These are phyloP conservation scores for Wickerhamiella infanticola DNA, from an alignment of 1,139 yeast genomes.

Conservation along the genomic window DNA sequence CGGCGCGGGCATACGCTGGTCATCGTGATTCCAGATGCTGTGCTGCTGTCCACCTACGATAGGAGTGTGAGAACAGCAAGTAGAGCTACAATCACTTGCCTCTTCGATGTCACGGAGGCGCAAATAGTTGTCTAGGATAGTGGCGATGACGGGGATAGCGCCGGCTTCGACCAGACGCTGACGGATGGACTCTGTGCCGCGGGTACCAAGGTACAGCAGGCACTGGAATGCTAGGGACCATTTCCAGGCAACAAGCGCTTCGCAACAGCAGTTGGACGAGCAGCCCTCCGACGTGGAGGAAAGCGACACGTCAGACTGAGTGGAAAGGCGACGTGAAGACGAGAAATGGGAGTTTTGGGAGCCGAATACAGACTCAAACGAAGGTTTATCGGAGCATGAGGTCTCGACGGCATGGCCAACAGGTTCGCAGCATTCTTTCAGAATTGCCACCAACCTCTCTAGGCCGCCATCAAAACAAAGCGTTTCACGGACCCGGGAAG, in stretches of 20 bases:
- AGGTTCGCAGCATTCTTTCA: slow-evolving; percentile 46
- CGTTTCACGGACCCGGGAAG: slow-evolving; percentile 82
- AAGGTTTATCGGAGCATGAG: too few relatives aligned
- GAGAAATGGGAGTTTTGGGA: background rate
- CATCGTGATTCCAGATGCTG: background rate
- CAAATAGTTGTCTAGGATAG: slow-evolving; percentile 69
- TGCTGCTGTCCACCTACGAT: background rate
- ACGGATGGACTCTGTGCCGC: slow-evolving; percentile 79
- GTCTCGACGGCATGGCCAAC: background rate
- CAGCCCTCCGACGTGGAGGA: slow-evolving; percentile 1
- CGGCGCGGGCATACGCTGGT: background rate
- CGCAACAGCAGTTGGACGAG: slow-evolving; percentile 3
- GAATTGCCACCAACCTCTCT: slow-evolving; percentile 70
- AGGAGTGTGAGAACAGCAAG: background rate
- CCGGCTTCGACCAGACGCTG: slow-evolving; percentile 86
- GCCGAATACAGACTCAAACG: background rate
- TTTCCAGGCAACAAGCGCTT: slow-evolving; percentile 71
- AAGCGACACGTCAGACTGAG: background rate
- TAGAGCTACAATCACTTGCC: background rate
- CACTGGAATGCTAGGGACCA: slow-evolving; percentile 95
- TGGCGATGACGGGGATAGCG: slow-evolving; percentile 76
- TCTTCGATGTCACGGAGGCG: background rate
- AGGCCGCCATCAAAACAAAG: slow-evolving; percentile 82
- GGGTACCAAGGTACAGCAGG: slow-evolving; percentile 73
- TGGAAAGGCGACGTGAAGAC: background rate